A percentile compares a stretch with the other conserved stretches of the same genome.
Evolutionary conservation across 106 monocot genomes (phyloP).

Genomic region (Allium fistulosum): DNA sequence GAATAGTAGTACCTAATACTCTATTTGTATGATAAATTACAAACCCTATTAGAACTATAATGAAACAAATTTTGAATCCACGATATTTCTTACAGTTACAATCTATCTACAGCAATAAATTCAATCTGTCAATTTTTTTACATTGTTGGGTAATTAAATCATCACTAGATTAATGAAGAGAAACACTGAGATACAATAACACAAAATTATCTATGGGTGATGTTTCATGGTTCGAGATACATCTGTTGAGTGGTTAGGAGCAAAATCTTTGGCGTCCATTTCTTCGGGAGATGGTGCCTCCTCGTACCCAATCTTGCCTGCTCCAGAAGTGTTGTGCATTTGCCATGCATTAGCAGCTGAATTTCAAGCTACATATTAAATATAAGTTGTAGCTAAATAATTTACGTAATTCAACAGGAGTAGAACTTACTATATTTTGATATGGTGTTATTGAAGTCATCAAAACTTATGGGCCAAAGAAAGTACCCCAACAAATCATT

Average conservation of each 20-base stretch:
- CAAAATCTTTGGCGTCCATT: constrained; percentile 15
- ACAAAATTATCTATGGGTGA: not conserved
- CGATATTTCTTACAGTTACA: not conserved
- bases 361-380: not conserved
- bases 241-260: constrained; percentile 5
- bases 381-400: not conserved
- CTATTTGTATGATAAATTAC: too few relatives aligned
- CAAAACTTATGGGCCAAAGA: constrained; percentile 71
- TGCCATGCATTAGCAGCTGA: constrained; percentile 56
- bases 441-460: constrained; percentile 34
- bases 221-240: not conserved
- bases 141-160: constrained; percentile 1
- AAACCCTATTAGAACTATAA: too few relatives aligned
- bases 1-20: too few relatives aligned
- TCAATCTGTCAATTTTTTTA: constrained; percentile 7
- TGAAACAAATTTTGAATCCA: too few relatives aligned
- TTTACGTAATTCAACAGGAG: not conserved
- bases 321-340: constrained; percentile 15
- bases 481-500: constrained; percentile 64
- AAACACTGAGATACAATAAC: constrained; percentile 11
- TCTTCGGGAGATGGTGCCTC: constrained; percentile 21
- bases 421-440: constrained; percentile 50
- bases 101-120: constrained; percentile 4
- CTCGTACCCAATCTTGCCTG: constrained; percentile 2
- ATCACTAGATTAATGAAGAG: constrained; percentile 11